phyloP scores from a whole-genome alignment of 164 flowering plant genomes.

The Litsea cubeba region DNA sequence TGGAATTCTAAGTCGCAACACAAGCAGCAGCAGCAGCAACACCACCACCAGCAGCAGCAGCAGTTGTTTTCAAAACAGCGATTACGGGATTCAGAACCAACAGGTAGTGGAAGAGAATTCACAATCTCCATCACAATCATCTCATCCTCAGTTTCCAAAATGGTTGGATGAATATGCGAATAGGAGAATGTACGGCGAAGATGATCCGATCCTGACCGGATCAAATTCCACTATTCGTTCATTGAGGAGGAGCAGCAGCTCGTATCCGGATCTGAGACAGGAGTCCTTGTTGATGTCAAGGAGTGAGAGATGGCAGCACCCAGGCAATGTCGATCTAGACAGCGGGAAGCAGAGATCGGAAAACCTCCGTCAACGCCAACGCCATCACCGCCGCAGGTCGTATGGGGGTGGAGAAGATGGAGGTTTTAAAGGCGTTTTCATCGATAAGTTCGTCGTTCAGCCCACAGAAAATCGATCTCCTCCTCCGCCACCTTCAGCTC shows the following conservation, averaged over 20 bases:
- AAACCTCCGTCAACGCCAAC: constrained; percentile 10
- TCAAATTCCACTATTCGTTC: constrained; percentile 8
- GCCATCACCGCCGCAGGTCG: background rate
- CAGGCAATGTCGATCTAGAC: constrained; percentile 50
- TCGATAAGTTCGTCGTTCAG: constrained; percentile 27
- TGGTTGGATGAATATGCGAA: constrained; percentile 32
- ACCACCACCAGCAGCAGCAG: constrained; percentile 3
- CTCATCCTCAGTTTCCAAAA: constrained; percentile 12
- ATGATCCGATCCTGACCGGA: background rate
- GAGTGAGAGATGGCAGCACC: constrained; percentile 33
- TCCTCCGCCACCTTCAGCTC: constrained; percentile 8
- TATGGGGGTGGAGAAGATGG: constrained; percentile 2
- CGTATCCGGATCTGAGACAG: constrained; percentile 71
- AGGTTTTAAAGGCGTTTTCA: constrained; percentile 38
- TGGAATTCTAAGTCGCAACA: constrained; percentile 47
- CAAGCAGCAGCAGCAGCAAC: background rate
- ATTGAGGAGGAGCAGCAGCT: constrained; percentile 57
- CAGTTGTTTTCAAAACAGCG: too few species aligned
- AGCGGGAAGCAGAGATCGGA: constrained; percentile 8
- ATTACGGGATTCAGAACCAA: too few species aligned
- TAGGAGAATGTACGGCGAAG: constrained; percentile 12
- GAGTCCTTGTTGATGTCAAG: constrained; percentile 21
- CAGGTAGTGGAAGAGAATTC: too few species aligned
- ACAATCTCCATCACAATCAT: background rate
- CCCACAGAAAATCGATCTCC: background rate